Evolutionary conservation across 1,139 yeast genomes (phyloP).

Genomic region (Hyphopichia khmerensis): DNA sequence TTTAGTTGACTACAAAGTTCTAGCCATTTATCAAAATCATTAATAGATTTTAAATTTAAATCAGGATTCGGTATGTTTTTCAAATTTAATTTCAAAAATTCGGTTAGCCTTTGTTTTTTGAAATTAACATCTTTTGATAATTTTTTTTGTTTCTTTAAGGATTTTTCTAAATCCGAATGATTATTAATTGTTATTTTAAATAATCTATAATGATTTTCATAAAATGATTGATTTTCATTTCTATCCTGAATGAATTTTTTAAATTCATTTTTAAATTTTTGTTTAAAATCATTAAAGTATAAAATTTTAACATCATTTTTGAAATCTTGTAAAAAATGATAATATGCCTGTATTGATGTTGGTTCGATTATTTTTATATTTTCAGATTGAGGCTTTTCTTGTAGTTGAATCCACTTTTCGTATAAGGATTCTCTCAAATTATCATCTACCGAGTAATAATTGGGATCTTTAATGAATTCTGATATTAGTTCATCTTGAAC

Average conservation of each 20-base stretch:
- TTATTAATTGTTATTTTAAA: constrained; percentile 26
- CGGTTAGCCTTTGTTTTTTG: constrained; percentile 25
- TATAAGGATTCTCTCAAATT: constrained; percentile 24
- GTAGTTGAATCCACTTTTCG: constrained; percentile 30
- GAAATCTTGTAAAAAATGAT: constrained; percentile 26
- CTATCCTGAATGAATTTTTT: background rate
- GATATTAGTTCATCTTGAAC: constrained; percentile 37
- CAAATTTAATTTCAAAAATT: constrained; percentile 12
- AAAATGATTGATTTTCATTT: background rate
- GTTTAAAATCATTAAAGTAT: constrained; percentile 28
- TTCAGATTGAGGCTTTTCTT: constrained; percentile 1
- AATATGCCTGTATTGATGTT: constrained; percentile 21
- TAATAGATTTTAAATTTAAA: background rate
- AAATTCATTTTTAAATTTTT: background rate
- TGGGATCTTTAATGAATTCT: constrained; percentile 28
- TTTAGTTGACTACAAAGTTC: constrained; percentile 19
- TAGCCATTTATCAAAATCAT: constrained; percentile 30
- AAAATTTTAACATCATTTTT: constrained; percentile 28
- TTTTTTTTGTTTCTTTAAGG: constrained; percentile 20
- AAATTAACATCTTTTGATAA: constrained; percentile 20
- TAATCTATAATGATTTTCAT: constrained; percentile 22
- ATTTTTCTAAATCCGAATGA: constrained; percentile 24
- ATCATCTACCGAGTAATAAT: constrained; percentile 26
- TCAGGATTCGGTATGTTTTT: background rate
- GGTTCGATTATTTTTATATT: constrained; percentile 13